Conservation (phyloP, 257 asterid genomes). For the Solanum stenotomum region DNA sequence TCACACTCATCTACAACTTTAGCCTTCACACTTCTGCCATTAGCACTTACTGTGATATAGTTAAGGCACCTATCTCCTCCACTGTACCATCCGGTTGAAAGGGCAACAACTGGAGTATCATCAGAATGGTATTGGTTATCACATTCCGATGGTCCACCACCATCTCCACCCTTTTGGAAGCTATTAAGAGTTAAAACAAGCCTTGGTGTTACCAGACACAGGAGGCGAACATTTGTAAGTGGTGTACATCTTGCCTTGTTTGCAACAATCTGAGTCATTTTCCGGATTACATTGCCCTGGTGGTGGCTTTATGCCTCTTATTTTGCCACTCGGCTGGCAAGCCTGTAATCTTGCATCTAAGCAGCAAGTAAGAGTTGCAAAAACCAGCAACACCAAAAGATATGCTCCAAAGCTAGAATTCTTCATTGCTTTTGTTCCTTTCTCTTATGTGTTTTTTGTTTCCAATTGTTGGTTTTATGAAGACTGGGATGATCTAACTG, state of each 20-base stretch:
- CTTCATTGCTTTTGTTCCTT: not conserved
- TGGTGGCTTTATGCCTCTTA: constrained; percentile 24
- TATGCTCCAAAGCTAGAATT: not conserved
- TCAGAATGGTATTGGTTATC: constrained; percentile 30
- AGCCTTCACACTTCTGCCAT: constrained; percentile 24
- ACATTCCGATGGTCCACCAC: constrained; percentile 31
- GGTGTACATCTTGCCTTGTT: constrained; percentile 17
- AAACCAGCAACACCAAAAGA: constrained; percentile 2
- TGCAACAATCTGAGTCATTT: constrained; percentile 26
- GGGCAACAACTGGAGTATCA: constrained; percentile 21
- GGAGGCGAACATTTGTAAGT: constrained; percentile 33
- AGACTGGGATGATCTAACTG: not conserved
- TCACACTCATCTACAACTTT: constrained; percentile 41
- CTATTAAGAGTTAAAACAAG: constrained; percentile 27
- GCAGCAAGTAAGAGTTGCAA: not conserved
- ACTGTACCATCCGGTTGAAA: constrained; percentile 36
- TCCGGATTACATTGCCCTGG: constrained; percentile 33
- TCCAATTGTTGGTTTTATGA: not conserved
- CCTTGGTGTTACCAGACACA: constrained; percentile 14
- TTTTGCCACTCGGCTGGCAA: constrained; percentile 31
- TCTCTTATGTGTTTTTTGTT: not conserved
- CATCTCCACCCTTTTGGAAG: constrained; percentile 34
- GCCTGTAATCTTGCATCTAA: not conserved
- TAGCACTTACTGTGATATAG: constrained; percentile 13
- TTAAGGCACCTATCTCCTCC: constrained; percentile 21